Evolutionary conservation across 2,329 filamentous ascomycete species (phyloP).

Genomic region (Cytospora schulzeri): DNA sequence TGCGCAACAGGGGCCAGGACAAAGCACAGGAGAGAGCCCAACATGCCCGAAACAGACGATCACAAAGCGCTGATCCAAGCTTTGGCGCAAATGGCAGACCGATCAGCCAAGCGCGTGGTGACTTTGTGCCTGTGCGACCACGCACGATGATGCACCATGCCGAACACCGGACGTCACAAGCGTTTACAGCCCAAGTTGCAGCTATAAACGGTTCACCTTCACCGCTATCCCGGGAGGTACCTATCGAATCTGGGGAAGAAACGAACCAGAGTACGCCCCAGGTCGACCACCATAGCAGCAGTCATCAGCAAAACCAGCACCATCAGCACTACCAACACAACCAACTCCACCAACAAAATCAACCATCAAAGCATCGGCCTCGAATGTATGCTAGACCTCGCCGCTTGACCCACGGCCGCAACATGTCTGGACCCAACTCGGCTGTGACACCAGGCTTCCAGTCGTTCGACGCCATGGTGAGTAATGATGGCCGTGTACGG

Average conservation of each 20-base stretch:
- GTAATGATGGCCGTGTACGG: constrained; percentile 30
- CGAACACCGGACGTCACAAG: constrained; percentile 19
- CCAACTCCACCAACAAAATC: neutral
- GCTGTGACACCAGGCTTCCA: constrained; percentile 36
- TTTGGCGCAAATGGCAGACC: constrained; percentile 8
- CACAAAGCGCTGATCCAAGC: constrained; percentile 12
- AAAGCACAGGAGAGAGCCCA: constrained; percentile 21
- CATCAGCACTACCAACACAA: constrained; percentile 2
- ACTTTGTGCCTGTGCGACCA: constrained; percentile 2
- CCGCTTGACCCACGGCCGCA: constrained; percentile 33
- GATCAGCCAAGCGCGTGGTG: neutral
- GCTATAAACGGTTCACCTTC: constrained; percentile 16
- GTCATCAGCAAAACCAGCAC: constrained; percentile 2
- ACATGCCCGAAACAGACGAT: constrained; percentile 11
- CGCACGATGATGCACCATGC: constrained; percentile 23
- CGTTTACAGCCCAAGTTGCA: constrained; percentile 18
- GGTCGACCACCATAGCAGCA: constrained; percentile 13
- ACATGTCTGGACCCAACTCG: constrained; percentile 3
- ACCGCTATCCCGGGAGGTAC: constrained; percentile 16
- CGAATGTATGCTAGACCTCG: constrained; percentile 31
- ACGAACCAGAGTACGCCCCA: constrained; percentile 9
- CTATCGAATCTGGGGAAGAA: constrained; percentile 3
- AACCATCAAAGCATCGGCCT: constrained; percentile 9
- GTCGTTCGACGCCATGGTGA: constrained; percentile 38
- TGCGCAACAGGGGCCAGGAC: constrained; percentile 22